phyloP scores from a whole-genome alignment of 805 yeast genomes.

The Metschnikowia baotianmanensis region DNA sequence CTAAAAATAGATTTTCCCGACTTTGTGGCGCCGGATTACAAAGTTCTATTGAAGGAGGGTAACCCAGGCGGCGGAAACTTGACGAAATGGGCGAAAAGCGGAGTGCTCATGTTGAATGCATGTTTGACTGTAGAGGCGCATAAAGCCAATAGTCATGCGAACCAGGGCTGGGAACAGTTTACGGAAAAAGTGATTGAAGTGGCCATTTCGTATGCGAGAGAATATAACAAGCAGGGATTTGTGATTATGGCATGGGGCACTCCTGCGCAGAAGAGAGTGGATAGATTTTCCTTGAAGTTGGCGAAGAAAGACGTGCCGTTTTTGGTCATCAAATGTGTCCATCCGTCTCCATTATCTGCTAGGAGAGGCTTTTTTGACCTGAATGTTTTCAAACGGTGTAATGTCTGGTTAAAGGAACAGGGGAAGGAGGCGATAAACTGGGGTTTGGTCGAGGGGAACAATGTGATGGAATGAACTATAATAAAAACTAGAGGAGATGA shows the following conservation, averaged over 20 bases:
- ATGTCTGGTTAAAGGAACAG: constrained; percentile 65
- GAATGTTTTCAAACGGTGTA: constrained; percentile 69
- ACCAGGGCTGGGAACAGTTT: constrained; percentile 88
- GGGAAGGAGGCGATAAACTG: constrained; percentile 57
- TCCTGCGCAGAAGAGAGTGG: constrained; percentile 66
- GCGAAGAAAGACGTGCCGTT: constrained; percentile 34
- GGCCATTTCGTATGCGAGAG: constrained; percentile 47
- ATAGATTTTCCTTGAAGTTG: constrained; percentile 26
- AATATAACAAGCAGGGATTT: constrained; percentile 43
- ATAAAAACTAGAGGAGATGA: too few species aligned
- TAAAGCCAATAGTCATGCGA: constrained; percentile 88
- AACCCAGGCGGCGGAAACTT: constrained; percentile 59
- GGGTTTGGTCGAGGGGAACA: constrained; percentile 41
- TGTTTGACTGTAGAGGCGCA: constrained; percentile 91
- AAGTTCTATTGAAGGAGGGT: constrained; percentile 22
- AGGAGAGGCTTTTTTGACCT: constrained; percentile 77
- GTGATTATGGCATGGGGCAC: constrained; percentile 81
- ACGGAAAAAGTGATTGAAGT: constrained; percentile 67
- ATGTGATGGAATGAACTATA: constrained; percentile 15
- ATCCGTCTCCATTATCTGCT: constrained; percentile 95
- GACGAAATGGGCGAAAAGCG: constrained; percentile 81
- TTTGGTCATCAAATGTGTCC: constrained; percentile 69
- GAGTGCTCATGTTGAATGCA: constrained; percentile 84
- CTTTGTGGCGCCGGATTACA: constrained; percentile 54
- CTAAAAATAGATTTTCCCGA: constrained; percentile 63